Conservation (phyloP, 768 basidiomycete genomes). For the Rhodotorula graminis region DNA sequence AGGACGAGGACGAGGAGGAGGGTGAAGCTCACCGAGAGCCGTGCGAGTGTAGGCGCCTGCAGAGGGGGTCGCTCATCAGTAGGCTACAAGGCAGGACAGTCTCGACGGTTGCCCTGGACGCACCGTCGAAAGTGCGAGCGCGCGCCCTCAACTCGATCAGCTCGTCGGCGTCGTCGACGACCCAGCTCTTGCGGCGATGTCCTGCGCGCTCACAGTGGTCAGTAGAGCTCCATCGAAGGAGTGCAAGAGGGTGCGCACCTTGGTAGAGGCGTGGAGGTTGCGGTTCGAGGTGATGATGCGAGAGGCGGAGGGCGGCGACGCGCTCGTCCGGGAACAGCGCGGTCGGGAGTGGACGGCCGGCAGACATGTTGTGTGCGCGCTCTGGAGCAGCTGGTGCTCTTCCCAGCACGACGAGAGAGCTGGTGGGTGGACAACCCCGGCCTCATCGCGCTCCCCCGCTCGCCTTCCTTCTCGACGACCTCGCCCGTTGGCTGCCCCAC, state of each 20-base stretch:
- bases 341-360: too few species aligned
- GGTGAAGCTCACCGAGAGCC: constrained; percentile 53
- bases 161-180: constrained; percentile 7
- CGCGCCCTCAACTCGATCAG: constrained; percentile 61
- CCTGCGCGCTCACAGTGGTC: not conserved
- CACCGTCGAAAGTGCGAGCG: constrained; percentile 66
- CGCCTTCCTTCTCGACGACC: too few species aligned
- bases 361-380: too few species aligned
- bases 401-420: too few species aligned
- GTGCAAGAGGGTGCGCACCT: not conserved
- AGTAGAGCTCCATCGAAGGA: not conserved
- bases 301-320: not conserved
- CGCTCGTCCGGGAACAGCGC: not conserved
- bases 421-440: too few species aligned
- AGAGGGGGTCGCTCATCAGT: not conserved
- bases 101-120: not conserved
- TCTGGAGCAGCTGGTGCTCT: too few species aligned
- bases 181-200: constrained; percentile 9
- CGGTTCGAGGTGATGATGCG: too few species aligned
- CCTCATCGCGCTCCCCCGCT: too few species aligned
- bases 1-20: not conserved
- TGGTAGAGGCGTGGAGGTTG: too few species aligned
- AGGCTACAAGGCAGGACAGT: not conserved
- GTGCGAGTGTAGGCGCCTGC: constrained; percentile 69
- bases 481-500: too few species aligned